A percentile compares a stretch with the other conserved stretches of the same genome.
phyloP scores from a whole-genome alignment of 176 grass and related monocot species.

The Aegilops longissima region DNA sequence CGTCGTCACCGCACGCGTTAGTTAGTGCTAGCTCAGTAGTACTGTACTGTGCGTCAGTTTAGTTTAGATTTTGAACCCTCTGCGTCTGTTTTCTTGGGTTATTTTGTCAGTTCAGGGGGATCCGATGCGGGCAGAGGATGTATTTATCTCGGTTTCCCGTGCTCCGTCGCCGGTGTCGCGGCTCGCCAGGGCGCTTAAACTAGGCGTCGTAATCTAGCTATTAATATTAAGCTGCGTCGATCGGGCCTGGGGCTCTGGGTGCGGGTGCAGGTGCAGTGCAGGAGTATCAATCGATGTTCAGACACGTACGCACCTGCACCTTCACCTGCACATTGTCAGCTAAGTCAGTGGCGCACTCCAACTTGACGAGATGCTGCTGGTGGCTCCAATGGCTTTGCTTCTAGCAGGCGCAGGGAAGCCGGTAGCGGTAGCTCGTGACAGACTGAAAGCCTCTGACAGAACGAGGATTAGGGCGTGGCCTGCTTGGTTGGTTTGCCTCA shows the following conservation, averaged over 20 bases:
- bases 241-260: conserved; percentile 11
- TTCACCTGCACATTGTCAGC: neutral
- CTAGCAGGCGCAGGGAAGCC: no score
- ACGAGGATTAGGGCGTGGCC: neutral
- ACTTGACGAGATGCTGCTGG: neutral
- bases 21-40: no score
- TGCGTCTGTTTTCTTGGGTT: neutral
- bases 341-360: neutral
- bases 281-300: neutral
- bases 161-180: neutral
- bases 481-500: neutral
- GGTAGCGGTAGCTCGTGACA: neutral
- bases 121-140: conserved; percentile 37
- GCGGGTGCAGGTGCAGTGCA: neutral
- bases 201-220: conserved; percentile 14
- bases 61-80: neutral
- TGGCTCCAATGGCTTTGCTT: neutral
- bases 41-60: neutral
- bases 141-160: neutral
- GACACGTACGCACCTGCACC: neutral
- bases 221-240: no score
- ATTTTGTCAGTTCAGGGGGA: neutral
- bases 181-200: conserved; percentile 21
- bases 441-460: neutral
- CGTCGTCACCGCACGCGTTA: neutral